Conservation (phyloP, 208 protist species). For the Trypanosoma lewisi region DNA sequence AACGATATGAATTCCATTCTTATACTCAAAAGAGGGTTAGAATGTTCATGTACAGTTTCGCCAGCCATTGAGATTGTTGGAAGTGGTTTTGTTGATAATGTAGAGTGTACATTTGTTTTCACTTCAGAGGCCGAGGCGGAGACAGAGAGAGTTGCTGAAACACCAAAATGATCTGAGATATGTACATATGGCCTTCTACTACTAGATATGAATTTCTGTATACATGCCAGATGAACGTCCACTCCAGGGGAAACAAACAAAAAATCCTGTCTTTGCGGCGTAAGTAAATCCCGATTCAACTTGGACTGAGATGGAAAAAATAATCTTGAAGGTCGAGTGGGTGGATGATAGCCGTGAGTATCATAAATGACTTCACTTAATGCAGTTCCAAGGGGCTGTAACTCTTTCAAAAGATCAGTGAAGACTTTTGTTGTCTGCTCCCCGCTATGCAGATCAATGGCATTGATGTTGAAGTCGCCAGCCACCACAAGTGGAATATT, state of each 20-base stretch:
- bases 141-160: slow-evolving; percentile 36
- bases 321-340: slow-evolving; percentile 69
- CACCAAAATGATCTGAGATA: slow-evolving; percentile 88
- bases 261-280: slow-evolving; percentile 84
- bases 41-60: slow-evolving; percentile 63
- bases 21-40: slow-evolving; percentile 55
- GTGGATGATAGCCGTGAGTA: slow-evolving; percentile 42
- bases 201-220: slow-evolving; percentile 85
- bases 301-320: slow-evolving; percentile 87
- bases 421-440: slow-evolving; percentile 50
- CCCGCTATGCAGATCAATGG: slow-evolving; percentile 49
- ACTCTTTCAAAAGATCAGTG: slow-evolving; percentile 56
- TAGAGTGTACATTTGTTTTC: background rate
- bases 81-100: slow-evolving; percentile 11
- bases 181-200: slow-evolving; percentile 80
- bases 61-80: slow-evolving; percentile 54
- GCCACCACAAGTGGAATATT: slow-evolving; percentile 61
- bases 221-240: slow-evolving; percentile 25
- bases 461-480: slow-evolving; percentile 85
- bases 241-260: slow-evolving; percentile 66
- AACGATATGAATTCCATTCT: slow-evolving; percentile 46
- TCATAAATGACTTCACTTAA: slow-evolving; percentile 70
- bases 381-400: slow-evolving; percentile 51
- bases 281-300: slow-evolving; percentile 51
- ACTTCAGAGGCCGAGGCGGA: background rate